These are phyloP conservation scores for Cenchrus americanus DNA, from an alignment of 176 grass and related monocot genomes.

Conservation along the genomic window DNA sequence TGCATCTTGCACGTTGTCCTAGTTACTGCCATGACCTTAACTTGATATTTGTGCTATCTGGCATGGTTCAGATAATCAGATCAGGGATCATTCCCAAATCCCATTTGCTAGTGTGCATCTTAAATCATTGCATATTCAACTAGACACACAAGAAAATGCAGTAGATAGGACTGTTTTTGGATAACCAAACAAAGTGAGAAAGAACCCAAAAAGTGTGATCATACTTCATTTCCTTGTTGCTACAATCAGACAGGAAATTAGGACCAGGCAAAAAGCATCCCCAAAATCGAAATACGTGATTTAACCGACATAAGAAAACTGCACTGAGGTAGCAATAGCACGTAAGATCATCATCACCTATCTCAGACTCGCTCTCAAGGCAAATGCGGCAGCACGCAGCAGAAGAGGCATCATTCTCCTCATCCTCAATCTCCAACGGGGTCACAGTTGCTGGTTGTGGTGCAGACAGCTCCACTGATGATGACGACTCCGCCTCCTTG, in stretches of 20 bases:
- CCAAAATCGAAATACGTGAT: constrained; percentile 2
- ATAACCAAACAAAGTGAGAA: constrained; percentile 17
- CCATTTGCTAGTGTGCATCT: neutral
- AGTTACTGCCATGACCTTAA: neutral
- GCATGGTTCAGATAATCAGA: neutral
- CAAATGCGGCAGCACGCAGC: constrained; percentile 92
- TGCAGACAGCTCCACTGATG: constrained; percentile 8
- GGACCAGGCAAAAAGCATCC: constrained; percentile 7
- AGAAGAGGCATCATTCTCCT: constrained; percentile 68
- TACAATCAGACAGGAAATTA: neutral
- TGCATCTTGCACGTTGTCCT: neutral
- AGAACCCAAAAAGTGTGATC: neutral
- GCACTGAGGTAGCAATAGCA: neutral
- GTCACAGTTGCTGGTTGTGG: constrained; percentile 43
- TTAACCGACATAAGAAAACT: constrained; percentile 7
- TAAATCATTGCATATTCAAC: constrained; percentile 3
- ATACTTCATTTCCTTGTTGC: neutral
- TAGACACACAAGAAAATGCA: constrained; percentile 12
- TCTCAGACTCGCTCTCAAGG: constrained; percentile 72
- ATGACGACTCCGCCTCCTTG: constrained; percentile 15
- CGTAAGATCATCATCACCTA: constrained; percentile 52
- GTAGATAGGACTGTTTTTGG: neutral
- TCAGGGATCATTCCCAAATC: constrained; percentile 7
- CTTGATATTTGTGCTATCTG: neutral
- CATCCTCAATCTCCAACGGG: constrained; percentile 68